phyloP scores from a whole-genome alignment of 495 filamentous ascomycete species.

The Penicillium angulare region DNA sequence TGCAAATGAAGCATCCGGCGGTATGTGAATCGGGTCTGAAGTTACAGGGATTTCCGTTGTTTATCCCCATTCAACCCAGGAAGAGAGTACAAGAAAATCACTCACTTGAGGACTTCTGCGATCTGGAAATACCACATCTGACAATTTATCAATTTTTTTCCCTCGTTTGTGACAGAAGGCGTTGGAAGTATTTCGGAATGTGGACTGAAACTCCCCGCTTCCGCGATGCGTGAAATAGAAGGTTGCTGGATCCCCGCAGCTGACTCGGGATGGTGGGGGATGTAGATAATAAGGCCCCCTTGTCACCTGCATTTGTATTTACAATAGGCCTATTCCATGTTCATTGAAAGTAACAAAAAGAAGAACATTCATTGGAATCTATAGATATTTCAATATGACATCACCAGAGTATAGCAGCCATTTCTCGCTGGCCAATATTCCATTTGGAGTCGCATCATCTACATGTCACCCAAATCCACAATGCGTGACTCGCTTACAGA shows the following conservation, averaged over 20 bases:
- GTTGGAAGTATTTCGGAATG: conserved; percentile 11
- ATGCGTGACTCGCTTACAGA: conserved; percentile 30
- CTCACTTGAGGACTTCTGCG: too few relatives aligned
- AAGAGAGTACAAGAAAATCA: background rate
- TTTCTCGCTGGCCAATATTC: conserved; percentile 70
- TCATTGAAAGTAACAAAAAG: too few relatives aligned
- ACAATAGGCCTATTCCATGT: too few relatives aligned
- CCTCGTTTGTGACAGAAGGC: too few relatives aligned
- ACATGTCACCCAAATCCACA: conserved; percentile 42
- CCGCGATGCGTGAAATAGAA: too few relatives aligned
- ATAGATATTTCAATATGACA: conserved; percentile 17
- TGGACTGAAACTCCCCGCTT: conserved; percentile 4
- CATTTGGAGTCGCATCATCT: conserved; percentile 77
- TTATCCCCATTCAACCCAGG: background rate
- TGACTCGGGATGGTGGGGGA: conserved; percentile 11
- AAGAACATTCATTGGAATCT: too few relatives aligned
- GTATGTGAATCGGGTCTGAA: background rate
- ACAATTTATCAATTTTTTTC: too few relatives aligned
- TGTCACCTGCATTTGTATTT: too few relatives aligned
- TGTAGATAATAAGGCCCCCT: too few relatives aligned
- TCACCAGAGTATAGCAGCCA: conserved; percentile 24
- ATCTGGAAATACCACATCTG: too few relatives aligned
- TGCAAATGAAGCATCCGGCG: background rate
- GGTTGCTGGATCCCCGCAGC: background rate
- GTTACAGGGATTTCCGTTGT: background rate